Base-by-base conservation (phyloP, 73 alveolate genomes). In the Paramecium bursaria region DNA sequence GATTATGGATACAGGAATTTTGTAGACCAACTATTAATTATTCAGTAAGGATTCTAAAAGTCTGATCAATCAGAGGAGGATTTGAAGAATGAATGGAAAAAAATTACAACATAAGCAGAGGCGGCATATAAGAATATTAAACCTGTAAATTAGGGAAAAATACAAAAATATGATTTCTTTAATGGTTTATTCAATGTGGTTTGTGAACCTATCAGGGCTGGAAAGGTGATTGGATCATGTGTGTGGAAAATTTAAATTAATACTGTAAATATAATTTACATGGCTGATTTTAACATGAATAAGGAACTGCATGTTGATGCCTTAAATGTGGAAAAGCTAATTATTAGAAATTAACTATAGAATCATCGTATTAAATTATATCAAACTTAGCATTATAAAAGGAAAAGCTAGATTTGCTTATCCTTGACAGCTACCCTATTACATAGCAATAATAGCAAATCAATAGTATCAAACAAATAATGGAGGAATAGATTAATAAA, bases 241-340 rank as follows among this genome's bases (percentile, higher is more conserved):
- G 82, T 42, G 7, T 67, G 82, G 82, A 67, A 67, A 39, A 67
- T 67, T 21, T 67, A 17, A 31, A 47, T 67, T 11, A 67, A 67
- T 35, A 31, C 53, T 39, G 27, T 67, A 19, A 67, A 67, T 67
- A 42, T 67, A 9, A 67, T 67, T 17, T 67, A 67, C 57, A 33
- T 67, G 33, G 22, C 82, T 30, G 82, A 67, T 67, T 67, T 25
- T 42, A 67, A 67, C 44, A 67, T 67, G 82, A 9, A 25, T 15
- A 67, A 67, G 44, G 82, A 67, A 67, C 44, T 67, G n/a, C 82
- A 67, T 30, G 33, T 67, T 2, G 82, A 67, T 67, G 33, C 82
- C 21, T 67, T 67, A 30, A 67, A 67, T 67, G 27, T 67, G 10
- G 82, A 67, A 42, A 17, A 47, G 3, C 44, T 67, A 42, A 1